These are phyloP conservation scores for Saccharomycopsis hybrid DNA, from an alignment of 1,139 yeast species.

Conservation along the genomic window DNA sequence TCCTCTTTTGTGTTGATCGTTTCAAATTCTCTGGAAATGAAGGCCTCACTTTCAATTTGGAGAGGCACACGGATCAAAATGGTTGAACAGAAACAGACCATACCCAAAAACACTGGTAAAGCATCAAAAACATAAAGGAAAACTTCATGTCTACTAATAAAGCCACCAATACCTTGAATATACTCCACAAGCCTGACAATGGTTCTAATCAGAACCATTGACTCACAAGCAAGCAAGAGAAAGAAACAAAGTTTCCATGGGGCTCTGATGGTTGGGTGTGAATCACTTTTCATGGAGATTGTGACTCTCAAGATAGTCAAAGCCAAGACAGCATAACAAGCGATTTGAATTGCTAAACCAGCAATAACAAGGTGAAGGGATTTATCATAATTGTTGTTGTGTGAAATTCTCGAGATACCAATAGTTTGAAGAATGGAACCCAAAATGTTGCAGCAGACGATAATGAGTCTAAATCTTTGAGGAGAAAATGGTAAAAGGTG, in stretches of 20 bases:
- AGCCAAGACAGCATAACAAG: conserved; percentile 1
- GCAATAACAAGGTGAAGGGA: conserved; percentile 29
- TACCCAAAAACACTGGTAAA: not conserved
- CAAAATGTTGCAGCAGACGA: conserved; percentile 39
- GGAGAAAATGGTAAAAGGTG: conserved; percentile 27
- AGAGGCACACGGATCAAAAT: not conserved
- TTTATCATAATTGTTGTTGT: conserved; percentile 16
- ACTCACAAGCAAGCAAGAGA: conserved; percentile 28
- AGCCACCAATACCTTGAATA: conserved; percentile 34
- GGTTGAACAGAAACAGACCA: not conserved
- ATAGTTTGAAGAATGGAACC: conserved; percentile 37
- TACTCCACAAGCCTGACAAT: conserved; percentile 37
- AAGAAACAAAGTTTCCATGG: conserved; percentile 4
- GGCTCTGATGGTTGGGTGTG: not conserved
- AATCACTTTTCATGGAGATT: not conserved
- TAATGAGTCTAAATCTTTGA: conserved; percentile 24
- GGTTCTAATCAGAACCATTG: conserved; percentile 36
- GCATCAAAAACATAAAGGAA: conserved; percentile 35
- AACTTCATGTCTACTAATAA: conserved; percentile 32
- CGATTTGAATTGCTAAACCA: conserved; percentile 25
- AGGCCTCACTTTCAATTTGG: not conserved
- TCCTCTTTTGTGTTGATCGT: too few species aligned
- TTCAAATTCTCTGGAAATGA: not conserved
- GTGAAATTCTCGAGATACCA: conserved; percentile 39
- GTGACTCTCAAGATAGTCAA: not conserved